Base-by-base conservation (phyloP, 139 green algal genomes). In the Picochlorum sp. region DNA sequence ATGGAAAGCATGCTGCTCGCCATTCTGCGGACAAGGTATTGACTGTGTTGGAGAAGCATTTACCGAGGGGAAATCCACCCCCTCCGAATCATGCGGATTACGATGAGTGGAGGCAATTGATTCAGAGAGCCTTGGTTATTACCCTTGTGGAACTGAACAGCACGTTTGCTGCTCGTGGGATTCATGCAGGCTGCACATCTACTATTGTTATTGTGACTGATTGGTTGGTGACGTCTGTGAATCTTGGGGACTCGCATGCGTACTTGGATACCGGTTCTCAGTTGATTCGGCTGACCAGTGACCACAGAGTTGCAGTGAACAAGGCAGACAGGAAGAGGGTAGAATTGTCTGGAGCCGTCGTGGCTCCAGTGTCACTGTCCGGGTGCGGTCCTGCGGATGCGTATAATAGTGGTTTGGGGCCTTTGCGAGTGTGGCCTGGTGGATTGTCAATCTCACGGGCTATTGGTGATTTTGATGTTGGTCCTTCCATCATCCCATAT, bases 381-480 rank as follows among this genome's bases (percentile, higher is more conserved):
- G 74, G 77, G 62, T 64, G 52, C 20, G 62, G 72, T 38, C 49
- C 18, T 6, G 73, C 66, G 24, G 9, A 74, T 15, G 37, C 46
- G 2, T 38, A 45, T 3, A 59, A 69, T 50, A 52, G 60, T 11
- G 89, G 89, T 7, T 83, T 95, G 24, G 90, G 90, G 6, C 90
- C 90, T 1, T 73, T 97, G 44, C 77, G 89, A 32, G 74, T 92
- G 8, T 97, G 91, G 91, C 91, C 91, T 3, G 91, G 91, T 6
- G 91, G 91, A 4, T 73, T 97, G 57, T 92, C 83, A 51, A 80
- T 97, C 15, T 88, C 82, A 4, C 71, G 90, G 2, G 83, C 83
- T 4, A 82, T 97, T 2, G 91, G 91, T 5, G 91, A 97, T 64
- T 75, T 90, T 66, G 91, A 96, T 60, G 87, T 89, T 3, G 91